Base-by-base conservation (phyloP, 495 filamentous ascomycete genomes). In the Aspergillus incahuasiensis region DNA sequence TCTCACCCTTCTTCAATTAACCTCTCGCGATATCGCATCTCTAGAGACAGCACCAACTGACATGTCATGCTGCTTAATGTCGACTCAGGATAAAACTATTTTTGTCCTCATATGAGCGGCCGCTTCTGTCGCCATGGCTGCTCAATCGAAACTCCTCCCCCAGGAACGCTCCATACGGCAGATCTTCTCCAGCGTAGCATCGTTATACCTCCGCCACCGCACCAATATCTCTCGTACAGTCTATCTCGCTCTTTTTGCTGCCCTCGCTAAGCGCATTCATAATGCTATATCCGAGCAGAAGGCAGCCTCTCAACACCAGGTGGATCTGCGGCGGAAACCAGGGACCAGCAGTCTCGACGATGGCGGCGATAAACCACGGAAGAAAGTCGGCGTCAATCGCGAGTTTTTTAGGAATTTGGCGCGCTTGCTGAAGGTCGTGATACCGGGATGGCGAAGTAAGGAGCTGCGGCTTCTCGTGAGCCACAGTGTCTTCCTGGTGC, bases 221-320 rank as follows among this genome's bases (percentile, higher is more conserved):
- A 92, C 88, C 35, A 82, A 83, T 41, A 94, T 98, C 67, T 96
- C 92, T 8, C 89, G 92, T 67, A 85, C 85, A 42, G 86, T 97
- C 59, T 97, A 96, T 74, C 78, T 97, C 35, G 88, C 90, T n/a
- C 83, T 98, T 54, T 88, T 95, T 57, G 76, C 95, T 52, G 89
- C 91, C 35, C 84, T 97, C 50, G 80, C 88, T 34, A 90, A 95
- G 68, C 90, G 95, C 59, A 84, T 97, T 30, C 91, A 91, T 61
- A 86, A 90, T 83, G 91, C 91, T 56, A 86, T 97, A 64, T 82
- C 84, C 59, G 91, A 96, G 66, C 95, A 97, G 68, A 96, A 94
- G 68, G 88, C 90, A 7, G 90, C 94, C 9, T 86, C 91, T 8
- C 73, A 73, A 11, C 86, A 88, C 49, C 86, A 90, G 56, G 82